Evolutionary conservation across 2,329 filamentous ascomycete species (phyloP).

Genomic region (Bipolaris gigantea): DNA sequence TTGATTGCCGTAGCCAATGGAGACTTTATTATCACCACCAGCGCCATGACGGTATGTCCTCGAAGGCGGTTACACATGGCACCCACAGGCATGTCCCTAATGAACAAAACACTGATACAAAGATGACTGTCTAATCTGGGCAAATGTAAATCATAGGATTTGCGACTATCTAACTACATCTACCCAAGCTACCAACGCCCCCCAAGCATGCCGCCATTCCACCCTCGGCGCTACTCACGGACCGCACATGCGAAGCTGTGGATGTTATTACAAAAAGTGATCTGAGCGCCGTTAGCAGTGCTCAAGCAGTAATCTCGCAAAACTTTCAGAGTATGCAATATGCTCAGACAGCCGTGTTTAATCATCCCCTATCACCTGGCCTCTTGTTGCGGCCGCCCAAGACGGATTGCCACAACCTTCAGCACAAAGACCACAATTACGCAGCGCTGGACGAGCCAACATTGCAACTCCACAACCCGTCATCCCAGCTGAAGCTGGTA

Average conservation of each 20-base stretch:
- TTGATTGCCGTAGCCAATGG: not conserved
- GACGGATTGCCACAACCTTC: slow-evolving; percentile 40
- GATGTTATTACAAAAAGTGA: not conserved
- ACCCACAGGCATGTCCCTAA: not conserved
- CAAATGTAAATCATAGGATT: not conserved
- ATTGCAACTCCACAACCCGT: slow-evolving; percentile 74
- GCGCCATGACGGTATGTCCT: not conserved
- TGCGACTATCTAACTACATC: not conserved
- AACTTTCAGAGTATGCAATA: slow-evolving; percentile 14
- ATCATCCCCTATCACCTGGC: slow-evolving; percentile 67
- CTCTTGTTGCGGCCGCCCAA: slow-evolving; percentile 51
- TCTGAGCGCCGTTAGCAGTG: slow-evolving; percentile 16
- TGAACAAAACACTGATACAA: too few species aligned
- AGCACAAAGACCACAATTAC: slow-evolving; percentile 61
- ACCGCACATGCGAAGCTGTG: not conserved
- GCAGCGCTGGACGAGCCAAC: slow-evolving; percentile 47
- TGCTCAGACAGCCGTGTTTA: slow-evolving; percentile 70
- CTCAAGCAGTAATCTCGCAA: slow-evolving; percentile 2
- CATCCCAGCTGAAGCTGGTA: slow-evolving; percentile 61
- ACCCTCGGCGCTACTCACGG: not conserved
- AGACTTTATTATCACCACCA: not conserved
- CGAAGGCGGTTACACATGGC: not conserved
- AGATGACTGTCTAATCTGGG: not conserved
- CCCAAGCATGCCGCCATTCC: too few species aligned
- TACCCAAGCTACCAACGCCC: not conserved